Evolutionary conservation across 2,329 filamentous ascomycete genomes (phyloP), one percentile per base, ranked within the genome.

Genomic region (Cytospora piceae): DNA sequence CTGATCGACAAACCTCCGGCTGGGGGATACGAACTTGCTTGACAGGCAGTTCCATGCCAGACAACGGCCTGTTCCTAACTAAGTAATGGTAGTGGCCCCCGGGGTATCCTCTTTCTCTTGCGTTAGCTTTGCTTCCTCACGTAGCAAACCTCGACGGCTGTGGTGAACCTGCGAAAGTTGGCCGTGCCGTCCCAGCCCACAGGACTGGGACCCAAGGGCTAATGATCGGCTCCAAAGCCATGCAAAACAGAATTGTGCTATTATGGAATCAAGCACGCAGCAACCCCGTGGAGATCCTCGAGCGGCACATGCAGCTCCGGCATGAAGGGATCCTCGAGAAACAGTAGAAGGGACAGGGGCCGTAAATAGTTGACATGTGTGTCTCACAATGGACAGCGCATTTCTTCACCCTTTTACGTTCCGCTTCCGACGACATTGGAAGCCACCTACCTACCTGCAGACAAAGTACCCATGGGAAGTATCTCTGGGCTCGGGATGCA

Each of bases 11-110:
- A 24, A 24, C 1, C n/a, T 49, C 46, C 46, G 46, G 9, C 46
- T 49, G 46, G 46, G 46, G 46, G 46, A 49, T 49, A 49, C 46
- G 46, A 49, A 49, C n/a, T 49, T 22, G n/a, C 22, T n/a, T 24
- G n/a, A n/a, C 46, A 49, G 46, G 46, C 46, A 49, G n/a, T n/a
- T 24, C 46, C 46, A 49, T 49, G 46, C 46, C 12, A 24, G 46
- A 6, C 24, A 4, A 14, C 14, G 46, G 46, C 46, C n/a, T n/a
- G 46, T 49, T 49, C 46, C 46, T 49, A 49, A n/a, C n/a, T 49
- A 24, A 24, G n/a, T n/a, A 20, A 9, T 9, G 46, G 9, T 24
- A 49, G 46, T 8, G 27, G 27, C 20, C n/a, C 22, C 12, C 46
- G 22, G 46, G 46, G 2, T n/a, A 15, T 42, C 39, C 39, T n/a